Base-by-base conservation (phyloP, 352 stramenopile genomes). In the Phytophthora boehmeriae region DNA sequence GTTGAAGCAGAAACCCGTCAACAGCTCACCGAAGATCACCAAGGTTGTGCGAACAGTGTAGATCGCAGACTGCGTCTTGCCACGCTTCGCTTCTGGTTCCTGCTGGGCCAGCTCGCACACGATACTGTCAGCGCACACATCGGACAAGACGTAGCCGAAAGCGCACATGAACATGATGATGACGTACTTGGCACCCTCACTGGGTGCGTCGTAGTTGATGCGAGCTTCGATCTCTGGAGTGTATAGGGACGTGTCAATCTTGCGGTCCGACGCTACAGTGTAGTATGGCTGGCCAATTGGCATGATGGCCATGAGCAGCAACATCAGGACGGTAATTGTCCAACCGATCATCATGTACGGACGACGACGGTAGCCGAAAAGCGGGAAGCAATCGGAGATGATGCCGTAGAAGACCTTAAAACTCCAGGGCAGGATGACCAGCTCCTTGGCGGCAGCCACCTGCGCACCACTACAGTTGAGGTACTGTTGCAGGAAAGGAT, bases 341-440 rank as follows among this genome's bases (percentile, higher is more conserved):
- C 80, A 89, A 22, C 80, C 80, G 36, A 89, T 60, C 14, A 88
- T 41, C 73, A 89, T 87, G 59, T 79, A 89, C 14, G 80, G 76
- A 41, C 79, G 79, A 55, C 80, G 77, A 30, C 80, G 80, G 63
- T 85, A 88, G 14, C 80, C 80, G 16, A 61, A 72, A 50, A 90
- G 69, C 13, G 79, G 78, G 41, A 61, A 73, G n/a, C 65, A 73
- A 39, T 73, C 65, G 1, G 65, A 73, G 3, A 69, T 41, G 43
- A 73, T 70, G 48, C 66, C 66, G 39, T 71, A 74, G 36, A 74
- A 71, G 1, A 90, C 73, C 65, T 95, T 89, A 61, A 87, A 84
- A 55, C 72, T 87, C 79, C 79, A 89, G 1, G 76, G 75, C 8
- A 89, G 38, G 9, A 68, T 58, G 19, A 86, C 57, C 1, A 88